These are phyloP conservation scores for Xylariaceae sp. DNA, from an alignment of 2,329 filamentous ascomycete genomes.

Conservation along the genomic window DNA sequence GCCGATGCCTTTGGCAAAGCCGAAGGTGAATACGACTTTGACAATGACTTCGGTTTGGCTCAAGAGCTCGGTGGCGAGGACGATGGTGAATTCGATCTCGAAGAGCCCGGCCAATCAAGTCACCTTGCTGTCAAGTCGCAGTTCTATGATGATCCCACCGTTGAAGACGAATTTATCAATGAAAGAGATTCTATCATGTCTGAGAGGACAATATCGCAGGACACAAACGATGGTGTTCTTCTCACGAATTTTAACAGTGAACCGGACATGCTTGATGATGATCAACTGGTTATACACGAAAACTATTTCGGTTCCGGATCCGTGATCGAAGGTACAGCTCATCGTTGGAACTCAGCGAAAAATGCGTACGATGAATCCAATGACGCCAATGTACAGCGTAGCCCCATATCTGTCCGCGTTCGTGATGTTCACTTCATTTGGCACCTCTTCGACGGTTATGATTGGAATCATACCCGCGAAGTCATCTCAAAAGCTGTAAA, in stretches of 20 bases:
- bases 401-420: slow-evolving; percentile 76
- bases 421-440: slow-evolving; percentile 92
- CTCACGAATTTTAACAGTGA: slow-evolving; percentile 46
- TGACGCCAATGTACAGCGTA: slow-evolving; percentile 61
- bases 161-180: slow-evolving; percentile 53
- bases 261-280: slow-evolving; percentile 51
- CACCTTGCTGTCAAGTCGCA: slow-evolving; percentile 47
- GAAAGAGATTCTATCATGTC: slow-evolving; percentile 43
- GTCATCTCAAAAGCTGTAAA: slow-evolving; percentile 86
- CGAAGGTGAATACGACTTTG: slow-evolving; percentile 64
- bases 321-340: slow-evolving; percentile 66
- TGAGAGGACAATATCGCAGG: slow-evolving; percentile 44
- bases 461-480: slow-evolving; percentile 88
- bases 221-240: slow-evolving; percentile 50
- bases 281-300: slow-evolving; percentile 71
- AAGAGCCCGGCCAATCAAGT: slow-evolving; percentile 38
- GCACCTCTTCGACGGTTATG: slow-evolving; percentile 97
- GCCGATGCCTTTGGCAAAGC: slow-evolving; percentile 76
- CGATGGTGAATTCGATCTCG: slow-evolving; percentile 43
- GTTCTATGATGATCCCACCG: slow-evolving; percentile 49
- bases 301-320: slow-evolving; percentile 73
- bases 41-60: slow-evolving; percentile 63
- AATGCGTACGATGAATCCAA: slow-evolving; percentile 74
- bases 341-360: slow-evolving; percentile 77
- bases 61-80: slow-evolving; percentile 50